Evolutionary conservation across 805 yeast genomes (phyloP), one percentile per base, ranked within the genome.

Genomic region (Yarrowia osloensis): DNA sequence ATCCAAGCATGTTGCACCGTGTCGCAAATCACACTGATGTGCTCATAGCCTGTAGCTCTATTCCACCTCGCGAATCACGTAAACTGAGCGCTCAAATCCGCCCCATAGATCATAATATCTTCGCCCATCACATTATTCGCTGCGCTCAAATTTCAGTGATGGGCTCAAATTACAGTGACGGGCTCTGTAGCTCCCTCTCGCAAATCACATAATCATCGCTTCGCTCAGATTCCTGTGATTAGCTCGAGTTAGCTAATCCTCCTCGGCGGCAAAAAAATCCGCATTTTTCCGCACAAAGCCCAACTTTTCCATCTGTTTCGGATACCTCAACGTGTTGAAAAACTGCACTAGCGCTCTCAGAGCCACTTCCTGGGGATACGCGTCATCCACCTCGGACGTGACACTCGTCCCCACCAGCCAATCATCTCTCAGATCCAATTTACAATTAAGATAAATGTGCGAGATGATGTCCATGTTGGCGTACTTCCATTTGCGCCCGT

Each of bases 391-490:
- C 70, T 91, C 93, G 21, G 86, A 87, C 31, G 89, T 88, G 26
- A 90, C 80, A 74, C 91, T 96, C 68, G 85, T 83, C 0, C 97
- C 97, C 17, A 87, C 87, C 31, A 94, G 81, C 98, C 98, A 94
- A 69, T 87, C 88, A 74, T 94, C 99, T 69, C 86, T 83, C 57
- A 94, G 76, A 19, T 87, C 85, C 42, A 92, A 79, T 71, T 86
- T 85, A 72, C 90, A 85, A 73, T 91, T 87, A 29, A 95, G 75
- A 73, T 89, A 94, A 2, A 94, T 92, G 69, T 90, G 87, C 0
- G 97, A 91, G 4, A 94, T 90, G 54, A 95, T 80, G 70, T 93
- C 97, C 98, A 95, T 94, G 74, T 94, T 95, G 70, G 87, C 85
- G 15, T 92, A 85, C 71, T 92, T 87, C 99, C 99, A 94, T 76